Evolutionary conservation across 2,329 filamentous ascomycete species (phyloP).

Genomic region (Alternaria hordeiaustralica): DNA sequence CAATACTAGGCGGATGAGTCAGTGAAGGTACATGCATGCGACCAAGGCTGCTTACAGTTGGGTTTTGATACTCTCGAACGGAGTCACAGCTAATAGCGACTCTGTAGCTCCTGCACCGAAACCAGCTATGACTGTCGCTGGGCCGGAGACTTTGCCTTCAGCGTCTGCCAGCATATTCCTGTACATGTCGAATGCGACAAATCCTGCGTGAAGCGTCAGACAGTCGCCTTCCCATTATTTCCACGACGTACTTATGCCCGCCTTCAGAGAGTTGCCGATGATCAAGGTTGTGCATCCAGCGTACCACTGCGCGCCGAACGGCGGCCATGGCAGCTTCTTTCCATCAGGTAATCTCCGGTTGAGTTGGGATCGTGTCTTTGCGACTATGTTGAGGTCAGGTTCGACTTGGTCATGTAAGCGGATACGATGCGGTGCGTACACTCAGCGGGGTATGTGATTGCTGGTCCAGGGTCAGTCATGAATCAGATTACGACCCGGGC

Average conservation of each 20-base stretch:
- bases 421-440: constrained; percentile 61
- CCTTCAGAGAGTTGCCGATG: constrained; percentile 95
- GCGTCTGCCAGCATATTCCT: constrained; percentile 82
- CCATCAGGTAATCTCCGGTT: constrained; percentile 82
- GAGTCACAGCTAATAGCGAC: constrained; percentile 90
- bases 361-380: constrained; percentile 92
- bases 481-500: neutral
- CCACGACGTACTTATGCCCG: constrained; percentile 79
- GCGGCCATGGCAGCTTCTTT: constrained; percentile 92
- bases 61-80: constrained; percentile 98
- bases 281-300: constrained; percentile 97
- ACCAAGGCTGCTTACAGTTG: constrained; percentile 64
- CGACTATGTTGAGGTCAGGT: constrained; percentile 63
- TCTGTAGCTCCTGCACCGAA: constrained; percentile 96
- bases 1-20: constrained; percentile 66
- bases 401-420: neutral
- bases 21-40: neutral
- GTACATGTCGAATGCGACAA: constrained; percentile 96
- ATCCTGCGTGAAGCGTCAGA: constrained; percentile 60
- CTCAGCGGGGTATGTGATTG: constrained; percentile 93
- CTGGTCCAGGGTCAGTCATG: constrained; percentile 50
- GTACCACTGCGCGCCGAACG: constrained; percentile 95
- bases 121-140: constrained; percentile 87
- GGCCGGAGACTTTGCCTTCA: constrained; percentile 87
- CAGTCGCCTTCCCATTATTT: too few species aligned